phyloP scores from a whole-genome alignment of 306 rosid genomes.

The Clitoria ternatea region DNA sequence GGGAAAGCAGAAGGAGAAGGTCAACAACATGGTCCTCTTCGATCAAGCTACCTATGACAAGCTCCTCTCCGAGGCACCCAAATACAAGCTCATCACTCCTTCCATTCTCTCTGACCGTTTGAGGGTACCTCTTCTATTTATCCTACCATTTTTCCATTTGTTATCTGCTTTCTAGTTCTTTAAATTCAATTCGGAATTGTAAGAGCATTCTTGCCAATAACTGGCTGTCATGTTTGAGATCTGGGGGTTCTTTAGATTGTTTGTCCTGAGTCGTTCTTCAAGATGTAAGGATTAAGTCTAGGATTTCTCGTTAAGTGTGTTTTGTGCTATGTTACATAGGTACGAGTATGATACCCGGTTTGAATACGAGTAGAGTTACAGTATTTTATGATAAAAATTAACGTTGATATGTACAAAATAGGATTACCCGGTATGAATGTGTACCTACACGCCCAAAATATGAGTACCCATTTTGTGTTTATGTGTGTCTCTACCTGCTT shows the following conservation, averaged over 20 bases:
- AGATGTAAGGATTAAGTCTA: too few relatives aligned
- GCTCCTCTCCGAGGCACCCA: conserved; percentile 69
- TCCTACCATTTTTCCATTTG: too few relatives aligned
- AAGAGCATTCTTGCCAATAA: not conserved
- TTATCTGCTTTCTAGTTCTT: not conserved
- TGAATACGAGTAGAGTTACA: too few relatives aligned
- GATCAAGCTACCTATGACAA: conserved; percentile 64
- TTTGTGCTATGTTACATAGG: too few relatives aligned
- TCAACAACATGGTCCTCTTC: conserved; percentile 70
- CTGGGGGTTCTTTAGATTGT: too few relatives aligned
- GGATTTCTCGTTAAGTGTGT: too few relatives aligned
- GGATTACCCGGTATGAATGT: too few relatives aligned
- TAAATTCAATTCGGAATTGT: not conserved
- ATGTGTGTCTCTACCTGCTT: not conserved
- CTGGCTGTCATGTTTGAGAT: not conserved
- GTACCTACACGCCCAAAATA: too few relatives aligned
- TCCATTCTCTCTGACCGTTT: conserved; percentile 65
- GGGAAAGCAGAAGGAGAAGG: conserved; percentile 91
- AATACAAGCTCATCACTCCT: conserved; percentile 73
- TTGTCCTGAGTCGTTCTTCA: too few relatives aligned
- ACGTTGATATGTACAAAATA: too few relatives aligned
- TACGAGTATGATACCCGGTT: too few relatives aligned
- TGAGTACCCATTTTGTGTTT: not conserved
- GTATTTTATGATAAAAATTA: too few relatives aligned
- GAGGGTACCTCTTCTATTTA: conserved; percentile 40